Base-by-base conservation (phyloP, 192 early-diverging fungal species). In the Umbelopsis ramanniana region DNA sequence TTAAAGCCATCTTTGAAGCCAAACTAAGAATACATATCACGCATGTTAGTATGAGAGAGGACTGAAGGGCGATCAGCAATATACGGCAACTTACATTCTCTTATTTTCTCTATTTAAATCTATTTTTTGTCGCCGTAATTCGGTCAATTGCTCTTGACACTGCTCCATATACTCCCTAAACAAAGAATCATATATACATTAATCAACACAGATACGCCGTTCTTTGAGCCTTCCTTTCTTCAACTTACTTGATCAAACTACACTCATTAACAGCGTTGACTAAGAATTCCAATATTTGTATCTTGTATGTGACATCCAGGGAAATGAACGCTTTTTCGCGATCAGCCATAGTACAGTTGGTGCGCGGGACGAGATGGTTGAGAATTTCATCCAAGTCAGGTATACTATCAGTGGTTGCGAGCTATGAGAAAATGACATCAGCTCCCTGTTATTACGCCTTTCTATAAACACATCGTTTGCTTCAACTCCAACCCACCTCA, bases 351-450 rank as follows among this genome's bases (percentile, higher is more conserved):
- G 72, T 79, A 15, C 68, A 69, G 29, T 71, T 70, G 21, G n/a
- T 37, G 4, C 73, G 60, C 23, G 77, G 77, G 10, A 79, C 73
- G 19, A 79, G 46, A 52, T 79, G 77, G 47, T 72, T 74, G 29
- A 87, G 55, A 14, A 85, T 79, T 15, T 73, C 53, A 72, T 87
- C 83, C 11, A 87, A 60, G 55, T 78, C 76, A 22, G 81, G 76
- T 40, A 85, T 81, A 5, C 79, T 70, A 19, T 80, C 72, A 22
- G 81, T 78, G n/a, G 82, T 81, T 19, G 80, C 81, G 17, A 87
- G 35, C 82, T 83, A 66, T 1, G 12, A 46, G 26, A 43, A 29
- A 33, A 12, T 10, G 15, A 2, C 46, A 17, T 9, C 52, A 37
- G 40, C 6, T 43, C 8, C 6, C 11, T 43, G 40, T 43, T 43